Conservation (phyloP, 192 early-diverging fungal species). For the Backusella westeae region DNA sequence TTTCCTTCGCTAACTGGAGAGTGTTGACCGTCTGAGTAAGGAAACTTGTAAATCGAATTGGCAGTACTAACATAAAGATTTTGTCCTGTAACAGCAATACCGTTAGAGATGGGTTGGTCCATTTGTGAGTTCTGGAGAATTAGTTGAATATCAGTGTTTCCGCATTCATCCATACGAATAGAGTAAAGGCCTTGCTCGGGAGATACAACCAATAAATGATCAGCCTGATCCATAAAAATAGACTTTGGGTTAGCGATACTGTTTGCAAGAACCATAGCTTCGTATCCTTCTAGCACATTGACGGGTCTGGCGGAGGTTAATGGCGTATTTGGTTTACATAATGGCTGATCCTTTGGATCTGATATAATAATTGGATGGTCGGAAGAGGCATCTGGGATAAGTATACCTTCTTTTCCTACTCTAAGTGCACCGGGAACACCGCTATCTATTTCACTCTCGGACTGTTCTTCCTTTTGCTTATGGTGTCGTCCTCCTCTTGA, state of each 20-base stretch:
- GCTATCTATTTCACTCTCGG: neutral
- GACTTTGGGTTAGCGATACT: constrained; percentile 18
- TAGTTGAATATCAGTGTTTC: constrained; percentile 18
- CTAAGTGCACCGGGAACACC: constrained; percentile 4
- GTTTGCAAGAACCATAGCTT: constrained; percentile 25
- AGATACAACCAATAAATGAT: constrained; percentile 27
- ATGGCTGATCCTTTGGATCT: constrained; percentile 14
- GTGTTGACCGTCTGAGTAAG: constrained; percentile 33
- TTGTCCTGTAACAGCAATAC: constrained; percentile 18
- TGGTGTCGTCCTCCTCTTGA: neutral
- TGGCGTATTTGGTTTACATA: constrained; percentile 16
- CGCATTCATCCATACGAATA: constrained; percentile 31
- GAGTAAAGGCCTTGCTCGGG: constrained; percentile 20
- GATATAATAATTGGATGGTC: constrained; percentile 26
- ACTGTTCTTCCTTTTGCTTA: neutral
- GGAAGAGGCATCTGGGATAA: constrained; percentile 27
- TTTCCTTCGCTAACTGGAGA: constrained; percentile 7
- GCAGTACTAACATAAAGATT: constrained; percentile 27
- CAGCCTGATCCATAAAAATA: constrained; percentile 22
- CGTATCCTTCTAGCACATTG: constrained; percentile 24
- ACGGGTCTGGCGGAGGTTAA: constrained; percentile 10
- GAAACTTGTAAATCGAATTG: constrained; percentile 22
- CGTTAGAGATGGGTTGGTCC: neutral
- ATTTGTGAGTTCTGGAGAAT: neutral
- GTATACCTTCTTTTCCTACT: constrained; percentile 1